Conservation (phyloP, 768 basidiomycete species). For the Dendrothele bispora region DNA sequence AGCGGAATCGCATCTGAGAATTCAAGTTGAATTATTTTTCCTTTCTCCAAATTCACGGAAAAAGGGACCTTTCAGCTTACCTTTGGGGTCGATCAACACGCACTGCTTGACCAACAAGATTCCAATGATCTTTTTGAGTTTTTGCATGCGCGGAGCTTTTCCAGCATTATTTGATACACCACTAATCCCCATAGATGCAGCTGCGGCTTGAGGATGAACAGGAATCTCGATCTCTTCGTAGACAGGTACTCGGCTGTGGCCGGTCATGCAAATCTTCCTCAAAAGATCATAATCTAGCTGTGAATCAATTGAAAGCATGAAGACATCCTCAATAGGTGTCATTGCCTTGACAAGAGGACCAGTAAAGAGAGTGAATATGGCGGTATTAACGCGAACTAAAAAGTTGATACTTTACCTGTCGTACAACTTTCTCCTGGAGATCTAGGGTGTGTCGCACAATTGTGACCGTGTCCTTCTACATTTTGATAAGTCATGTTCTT, state of each 20-base stretch:
- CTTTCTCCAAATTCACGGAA: too few relatives aligned
- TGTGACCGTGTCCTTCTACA: slow-evolving; percentile 79
- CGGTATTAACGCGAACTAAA: background rate
- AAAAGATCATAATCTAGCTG: slow-evolving; percentile 80
- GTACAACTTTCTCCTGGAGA: slow-evolving; percentile 82
- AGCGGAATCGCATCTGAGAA: slow-evolving; percentile 74
- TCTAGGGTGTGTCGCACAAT: slow-evolving; percentile 91
- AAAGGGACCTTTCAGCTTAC: slow-evolving; percentile 27
- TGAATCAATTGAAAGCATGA: slow-evolving; percentile 87
- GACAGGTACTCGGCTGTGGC: slow-evolving; percentile 83
- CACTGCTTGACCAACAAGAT: slow-evolving; percentile 89
- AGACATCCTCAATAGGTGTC: slow-evolving; percentile 78
- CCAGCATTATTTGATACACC: slow-evolving; percentile 15
- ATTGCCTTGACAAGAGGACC: slow-evolving; percentile 50
- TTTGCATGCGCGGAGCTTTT: slow-evolving; percentile 38
- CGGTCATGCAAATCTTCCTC: slow-evolving; percentile 72
- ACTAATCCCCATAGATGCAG: slow-evolving; percentile 14
- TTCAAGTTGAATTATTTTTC: background rate
- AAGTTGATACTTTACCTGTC: slow-evolving; percentile 41
- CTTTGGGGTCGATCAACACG: slow-evolving; percentile 84
- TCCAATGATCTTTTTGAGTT: slow-evolving; percentile 81
- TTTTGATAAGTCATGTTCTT: too few relatives aligned
- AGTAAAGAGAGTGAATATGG: background rate
- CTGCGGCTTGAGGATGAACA: too few relatives aligned
- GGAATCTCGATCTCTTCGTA: slow-evolving; percentile 75